Evolutionary conservation across 768 basidiomycete genomes (phyloP).

Genomic region (Lepiota venenata): DNA sequence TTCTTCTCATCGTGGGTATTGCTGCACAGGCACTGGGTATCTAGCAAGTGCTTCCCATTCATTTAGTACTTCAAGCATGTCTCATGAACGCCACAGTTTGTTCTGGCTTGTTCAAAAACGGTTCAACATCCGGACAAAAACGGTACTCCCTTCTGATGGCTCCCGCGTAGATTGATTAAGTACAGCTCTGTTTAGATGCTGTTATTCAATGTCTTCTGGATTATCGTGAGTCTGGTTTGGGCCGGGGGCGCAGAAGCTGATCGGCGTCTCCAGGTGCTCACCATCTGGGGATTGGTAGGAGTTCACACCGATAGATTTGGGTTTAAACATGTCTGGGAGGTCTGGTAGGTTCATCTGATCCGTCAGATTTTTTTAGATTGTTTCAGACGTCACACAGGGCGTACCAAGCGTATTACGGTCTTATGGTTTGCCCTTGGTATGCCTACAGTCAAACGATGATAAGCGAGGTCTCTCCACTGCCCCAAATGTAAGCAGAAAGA

Average conservation of each 20-base stretch:
- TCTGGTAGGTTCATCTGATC: constrained; percentile 43
- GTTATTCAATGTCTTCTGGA: constrained; percentile 69
- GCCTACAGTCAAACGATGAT: constrained; percentile 85
- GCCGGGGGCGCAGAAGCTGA: background rate
- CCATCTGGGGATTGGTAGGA: constrained; percentile 76
- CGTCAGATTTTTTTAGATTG: background rate
- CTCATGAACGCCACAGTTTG: constrained; percentile 29
- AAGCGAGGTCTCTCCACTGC: constrained; percentile 68
- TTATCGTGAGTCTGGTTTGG: constrained; percentile 40
- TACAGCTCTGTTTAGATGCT: constrained; percentile 48
- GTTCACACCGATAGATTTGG: constrained; percentile 71
- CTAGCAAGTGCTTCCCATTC: constrained; percentile 42
- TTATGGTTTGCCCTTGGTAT: constrained; percentile 79
- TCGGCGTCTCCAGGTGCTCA: constrained; percentile 42
- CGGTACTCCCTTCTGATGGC: constrained; percentile 29
- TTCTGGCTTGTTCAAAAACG: constrained; percentile 71
- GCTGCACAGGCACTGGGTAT: constrained; percentile 63
- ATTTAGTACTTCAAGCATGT: background rate
- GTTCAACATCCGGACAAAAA: constrained; percentile 61
- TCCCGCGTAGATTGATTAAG: background rate
- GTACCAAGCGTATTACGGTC: constrained; percentile 67
- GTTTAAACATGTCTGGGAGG: constrained; percentile 83
- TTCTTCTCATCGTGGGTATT: constrained; percentile 65
- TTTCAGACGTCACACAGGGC: constrained; percentile 36
- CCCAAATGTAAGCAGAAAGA: constrained; percentile 54